These are phyloP conservation scores for Penicillium sp. DNA, from an alignment of 2,329 filamentous ascomycete species.

Conservation along the genomic window DNA sequence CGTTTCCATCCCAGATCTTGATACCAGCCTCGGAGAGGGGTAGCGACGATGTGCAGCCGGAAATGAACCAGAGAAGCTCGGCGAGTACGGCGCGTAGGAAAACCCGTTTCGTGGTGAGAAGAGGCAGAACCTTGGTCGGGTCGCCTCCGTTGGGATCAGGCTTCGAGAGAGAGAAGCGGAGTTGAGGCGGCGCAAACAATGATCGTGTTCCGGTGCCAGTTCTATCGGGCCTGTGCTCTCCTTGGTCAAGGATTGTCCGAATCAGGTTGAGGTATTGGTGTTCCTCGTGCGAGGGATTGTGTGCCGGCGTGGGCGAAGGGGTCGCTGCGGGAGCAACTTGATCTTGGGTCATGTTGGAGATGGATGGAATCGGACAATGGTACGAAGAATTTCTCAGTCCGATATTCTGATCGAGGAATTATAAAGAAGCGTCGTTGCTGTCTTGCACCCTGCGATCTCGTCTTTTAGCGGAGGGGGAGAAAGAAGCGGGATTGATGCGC, in stretches of 20 bases:
- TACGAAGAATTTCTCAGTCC: neutral
- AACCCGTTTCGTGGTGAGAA: constrained; percentile 96
- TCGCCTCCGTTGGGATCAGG: constrained; percentile 49
- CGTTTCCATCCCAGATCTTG: constrained; percentile 99
- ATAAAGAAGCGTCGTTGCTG: neutral
- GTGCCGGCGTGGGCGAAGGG: constrained; percentile 22
- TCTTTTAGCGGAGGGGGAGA: neutral
- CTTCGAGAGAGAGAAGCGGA: constrained; percentile 83
- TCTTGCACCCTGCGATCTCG: neutral
- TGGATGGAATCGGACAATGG: neutral
- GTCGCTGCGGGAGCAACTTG: constrained; percentile 18
- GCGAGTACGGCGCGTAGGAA: constrained; percentile 88
- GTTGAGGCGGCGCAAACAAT: constrained; percentile 82
- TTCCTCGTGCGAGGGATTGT: constrained; percentile 72
- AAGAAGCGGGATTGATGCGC: constrained; percentile 24
- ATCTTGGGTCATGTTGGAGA: constrained; percentile 31
- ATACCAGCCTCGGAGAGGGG: constrained; percentile 79
- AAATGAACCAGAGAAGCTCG: constrained; percentile 95
- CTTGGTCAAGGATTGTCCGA: constrained; percentile 77
- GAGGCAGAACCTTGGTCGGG: constrained; percentile 73
- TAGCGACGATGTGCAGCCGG: constrained; percentile 79
- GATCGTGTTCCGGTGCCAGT: constrained; percentile 93
- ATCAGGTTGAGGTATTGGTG: constrained; percentile 92
- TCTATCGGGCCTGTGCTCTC: constrained; percentile 88
- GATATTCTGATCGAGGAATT: neutral